phyloP scores from a whole-genome alignment of 225 moss, liverwort and hornwort genomes.

The Marchantia polymorpha region DNA sequence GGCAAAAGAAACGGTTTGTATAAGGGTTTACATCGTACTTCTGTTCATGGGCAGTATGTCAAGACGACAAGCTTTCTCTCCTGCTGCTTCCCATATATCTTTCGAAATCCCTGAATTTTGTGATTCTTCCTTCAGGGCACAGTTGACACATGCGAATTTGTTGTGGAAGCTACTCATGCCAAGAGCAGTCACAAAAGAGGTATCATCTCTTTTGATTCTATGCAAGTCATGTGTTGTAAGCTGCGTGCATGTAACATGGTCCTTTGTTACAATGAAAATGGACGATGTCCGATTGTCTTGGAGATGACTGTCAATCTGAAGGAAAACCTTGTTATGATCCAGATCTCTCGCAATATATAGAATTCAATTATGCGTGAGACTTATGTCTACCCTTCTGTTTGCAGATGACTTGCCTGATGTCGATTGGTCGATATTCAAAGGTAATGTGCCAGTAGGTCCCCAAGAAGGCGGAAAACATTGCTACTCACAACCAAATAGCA shows the following conservation, averaged over 20 bases:
- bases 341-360: background rate
- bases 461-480: conserved; percentile 58
- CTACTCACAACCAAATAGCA: conserved; percentile 63
- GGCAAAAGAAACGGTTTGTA: background rate
- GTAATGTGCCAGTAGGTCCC: conserved; percentile 50
- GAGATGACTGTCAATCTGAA: background rate
- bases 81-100: background rate
- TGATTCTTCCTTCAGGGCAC: conserved; percentile 7
- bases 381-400: conserved; percentile 14
- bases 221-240: background rate
- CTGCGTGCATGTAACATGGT: background rate
- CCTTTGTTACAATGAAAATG: no score
- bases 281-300: background rate
- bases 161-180: conserved; percentile 7
- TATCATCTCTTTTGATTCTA: background rate
- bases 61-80: background rate
- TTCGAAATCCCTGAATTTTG: background rate
- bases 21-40: background rate
- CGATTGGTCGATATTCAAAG: conserved; percentile 51
- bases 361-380: background rate
- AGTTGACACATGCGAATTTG: background rate
- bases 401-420: conserved; percentile 27
- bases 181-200: conserved; percentile 8
- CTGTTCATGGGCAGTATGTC: background rate
- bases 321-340: background rate